These are phyloP conservation scores for Linum tenue DNA, from an alignment of 345 rosid species.

Conservation along the genomic window DNA sequence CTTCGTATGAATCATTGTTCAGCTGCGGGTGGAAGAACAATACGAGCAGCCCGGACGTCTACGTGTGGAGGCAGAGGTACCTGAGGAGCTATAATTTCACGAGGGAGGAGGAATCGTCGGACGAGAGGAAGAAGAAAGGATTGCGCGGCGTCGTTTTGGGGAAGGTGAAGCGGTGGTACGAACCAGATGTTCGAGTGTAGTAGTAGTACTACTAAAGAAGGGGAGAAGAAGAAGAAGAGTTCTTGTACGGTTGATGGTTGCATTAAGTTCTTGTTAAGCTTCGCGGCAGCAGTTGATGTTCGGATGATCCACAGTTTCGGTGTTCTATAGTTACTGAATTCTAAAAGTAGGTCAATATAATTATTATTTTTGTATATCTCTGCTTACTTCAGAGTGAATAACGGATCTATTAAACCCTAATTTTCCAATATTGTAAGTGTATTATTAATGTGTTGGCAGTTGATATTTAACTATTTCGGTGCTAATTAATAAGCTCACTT, in stretches of 20 bases:
- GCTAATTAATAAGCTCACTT: too few species aligned
- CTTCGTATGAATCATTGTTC: too few species aligned
- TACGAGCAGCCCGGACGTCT: slow-evolving; percentile 10
- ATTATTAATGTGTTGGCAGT: too few species aligned
- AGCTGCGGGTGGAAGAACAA: too few species aligned
- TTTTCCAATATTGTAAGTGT: too few species aligned
- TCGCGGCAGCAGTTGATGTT: slow-evolving; percentile 9
- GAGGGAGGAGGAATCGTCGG: slow-evolving; percentile 1
- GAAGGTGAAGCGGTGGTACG: slow-evolving; percentile 12
- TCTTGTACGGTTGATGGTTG: background rate
- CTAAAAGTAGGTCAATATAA: too few species aligned
- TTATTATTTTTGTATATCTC: too few species aligned
- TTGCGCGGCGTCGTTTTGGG: background rate
- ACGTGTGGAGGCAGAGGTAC: slow-evolving; percentile 18
- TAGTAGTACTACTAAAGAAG: too few species aligned
- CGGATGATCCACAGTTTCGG: background rate
- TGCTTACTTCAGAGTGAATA: too few species aligned
- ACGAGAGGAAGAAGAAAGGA: background rate
- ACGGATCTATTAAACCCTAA: too few species aligned
- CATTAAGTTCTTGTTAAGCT: slow-evolving; percentile 7
- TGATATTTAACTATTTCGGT: too few species aligned
- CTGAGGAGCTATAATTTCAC: slow-evolving; percentile 30
- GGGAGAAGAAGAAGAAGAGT: background rate
- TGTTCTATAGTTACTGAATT: too few species aligned
- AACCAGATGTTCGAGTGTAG: background rate